A percentile compares a stretch with the other conserved stretches of the same genome.
These are phyloP conservation scores for Barnettozyma sp. DNA, from an alignment of 805 yeast genomes.

Conservation along the genomic window DNA sequence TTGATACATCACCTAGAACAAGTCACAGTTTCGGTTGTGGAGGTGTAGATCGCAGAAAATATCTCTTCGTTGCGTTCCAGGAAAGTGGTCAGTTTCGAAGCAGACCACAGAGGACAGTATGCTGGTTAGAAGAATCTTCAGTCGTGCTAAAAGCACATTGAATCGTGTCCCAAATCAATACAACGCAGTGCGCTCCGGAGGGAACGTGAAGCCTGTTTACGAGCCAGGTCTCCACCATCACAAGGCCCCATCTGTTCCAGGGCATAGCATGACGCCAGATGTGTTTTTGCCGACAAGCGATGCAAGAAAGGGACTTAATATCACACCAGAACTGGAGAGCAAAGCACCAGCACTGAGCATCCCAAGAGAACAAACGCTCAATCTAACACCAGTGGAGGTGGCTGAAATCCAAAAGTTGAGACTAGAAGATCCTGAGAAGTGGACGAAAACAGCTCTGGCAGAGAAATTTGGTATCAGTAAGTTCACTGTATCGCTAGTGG, in stretches of 20 bases:
- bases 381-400: slow-evolving; percentile 51
- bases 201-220: slow-evolving; percentile 47
- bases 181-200: slow-evolving; percentile 58
- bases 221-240: slow-evolving; percentile 51
- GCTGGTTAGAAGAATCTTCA: slow-evolving; percentile 2
- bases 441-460: slow-evolving; percentile 61
- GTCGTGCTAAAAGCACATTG: slow-evolving; percentile 6
- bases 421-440: slow-evolving; percentile 46
- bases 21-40: too few species aligned
- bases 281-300: slow-evolving; percentile 60
- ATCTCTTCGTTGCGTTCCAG: too few species aligned
- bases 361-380: slow-evolving; percentile 39
- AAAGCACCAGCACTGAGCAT: slow-evolving; percentile 34
- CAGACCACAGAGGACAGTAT: too few species aligned
- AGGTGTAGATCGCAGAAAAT: too few species aligned
- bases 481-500: slow-evolving; percentile 46
- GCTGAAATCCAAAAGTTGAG: slow-evolving; percentile 53
- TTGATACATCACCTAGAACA: not conserved
- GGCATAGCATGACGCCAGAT: slow-evolving; percentile 50
- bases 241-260: slow-evolving; percentile 56
- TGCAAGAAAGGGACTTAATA: slow-evolving; percentile 40
- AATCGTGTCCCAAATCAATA: slow-evolving; percentile 45
- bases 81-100: too few species aligned
- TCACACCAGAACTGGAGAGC: slow-evolving; percentile 23
- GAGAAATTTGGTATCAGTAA: slow-evolving; percentile 47